Base-by-base conservation (phyloP, 2,329 filamentous ascomycete genomes). In the Botrytis squamosa region DNA sequence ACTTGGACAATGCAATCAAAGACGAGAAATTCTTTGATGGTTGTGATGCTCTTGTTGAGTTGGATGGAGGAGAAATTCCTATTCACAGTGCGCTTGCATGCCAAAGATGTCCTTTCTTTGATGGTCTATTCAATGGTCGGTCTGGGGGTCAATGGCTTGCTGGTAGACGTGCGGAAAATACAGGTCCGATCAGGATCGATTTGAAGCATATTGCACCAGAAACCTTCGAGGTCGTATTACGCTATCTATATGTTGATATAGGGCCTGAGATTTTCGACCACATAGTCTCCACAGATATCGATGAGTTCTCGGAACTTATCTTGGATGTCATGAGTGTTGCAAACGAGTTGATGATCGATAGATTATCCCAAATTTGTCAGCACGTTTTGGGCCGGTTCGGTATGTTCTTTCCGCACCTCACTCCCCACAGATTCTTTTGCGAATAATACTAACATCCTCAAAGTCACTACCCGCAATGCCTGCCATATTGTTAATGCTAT, bases 311-410 rank as follows among this genome's bases (percentile, higher is more conserved):
- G 7, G 94, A 98, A 78, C 85, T 96, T n/a, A 87, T 98, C 14
- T 88, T 98, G 83, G 94, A 97, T 78, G 93, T 98, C 63, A 91
- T 98, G 88, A 90, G 90, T 73, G 91, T 93, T 70, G 94, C 95
- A 20, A 96, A 99, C 80, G 95, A 99, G 82, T 85, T 99, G 73
- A 98, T 99, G 95, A 87, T 99, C 65, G 94, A 98, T 81, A 88
- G 95, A 10, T 84, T 99, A 8, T 94, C 93, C 8, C 93, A 97
- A 81, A 90, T 97, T 42, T 98, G 96, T 81, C 96, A 99, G 81
- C 90, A 89, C 74, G 84, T 94, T 36, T 88, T 98, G 74, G 95
- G 94, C 52, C 89, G 89, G 68, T 97, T 96, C 82, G 89, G 88
- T 90, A 81, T 79, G 85, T 83, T 29, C 38, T 22, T 44, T 65